Evolutionary conservation across 805 yeast genomes (phyloP), one percentile per base, ranked within the genome.

Genomic region (Yarrowia porcina): DNA sequence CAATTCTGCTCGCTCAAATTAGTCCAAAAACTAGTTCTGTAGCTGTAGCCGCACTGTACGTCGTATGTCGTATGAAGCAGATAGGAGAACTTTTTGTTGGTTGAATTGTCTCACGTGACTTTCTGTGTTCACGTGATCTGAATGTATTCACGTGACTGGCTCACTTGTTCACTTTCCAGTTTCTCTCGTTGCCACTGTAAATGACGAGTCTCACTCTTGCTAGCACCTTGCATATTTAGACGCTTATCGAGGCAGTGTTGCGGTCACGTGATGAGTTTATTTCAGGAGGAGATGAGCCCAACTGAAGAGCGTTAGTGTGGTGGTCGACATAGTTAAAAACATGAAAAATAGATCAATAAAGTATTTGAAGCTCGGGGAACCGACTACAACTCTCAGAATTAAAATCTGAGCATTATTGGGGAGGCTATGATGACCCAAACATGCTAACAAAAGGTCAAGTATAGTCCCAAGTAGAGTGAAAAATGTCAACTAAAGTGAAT

Each of bases 161-260:
- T n/a, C 7, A 10, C 10, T 3, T 11, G 38, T 35, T 11, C 28
- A n/a, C 28, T 4, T 25, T 25, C 28, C 4, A 25, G 8, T n/a
- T n/a, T n/a, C n/a, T n/a, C 28, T 5, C 4, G 28, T 25, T 25
- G 28, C 28, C 28, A 25, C 28, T 25, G 18, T 2, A 35, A 18
- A 10, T 6, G 32, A 11, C n/a, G 17, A 10, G 28, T 21, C 47
- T 23, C 28, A 6, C 25, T 25, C 35, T 44, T 42, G 49, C 47
- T n/a, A n/a, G n/a, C 21, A 27, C 8, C 50, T 7, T 18, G 50
- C 52, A 45, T 45, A 30, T 18, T 30, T 30, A 28, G 52, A 45
- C n/a, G 15, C 52, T 45, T 45, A 45, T 45, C 52, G 52, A 45
- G 52, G 52, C 52, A 45, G 52, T 45, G 52, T 45, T 45, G 52